A percentile compares a stretch with the other conserved stretches of the same genome.
These are phyloP conservation scores for Fusarium pilosicola DNA, from an alignment of 2,329 filamentous ascomycete genomes.

Conservation along the genomic window DNA sequence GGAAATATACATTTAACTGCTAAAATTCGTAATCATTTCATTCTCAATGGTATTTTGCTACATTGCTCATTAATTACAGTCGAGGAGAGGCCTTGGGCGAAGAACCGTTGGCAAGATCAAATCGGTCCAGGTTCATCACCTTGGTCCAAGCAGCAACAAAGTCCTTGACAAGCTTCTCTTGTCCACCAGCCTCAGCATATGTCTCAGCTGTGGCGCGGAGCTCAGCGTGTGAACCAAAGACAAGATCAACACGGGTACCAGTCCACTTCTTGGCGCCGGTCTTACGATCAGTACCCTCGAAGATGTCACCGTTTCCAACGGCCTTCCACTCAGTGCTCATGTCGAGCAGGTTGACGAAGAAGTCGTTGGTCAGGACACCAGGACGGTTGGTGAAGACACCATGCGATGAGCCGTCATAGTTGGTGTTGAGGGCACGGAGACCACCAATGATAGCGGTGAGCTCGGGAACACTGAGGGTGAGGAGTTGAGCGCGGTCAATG, in stretches of 20 bases:
- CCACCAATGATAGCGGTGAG: conserved; percentile 77
- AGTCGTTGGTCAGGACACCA: conserved; percentile 79
- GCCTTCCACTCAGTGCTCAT: conserved; percentile 70
- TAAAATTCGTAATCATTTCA: conserved; percentile 28
- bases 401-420: conserved; percentile 74
- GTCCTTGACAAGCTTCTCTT: conserved; percentile 74
- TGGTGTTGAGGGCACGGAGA: conserved; percentile 74
- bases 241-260: conserved; percentile 73
- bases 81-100: conserved; percentile 29
- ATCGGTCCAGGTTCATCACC: conserved; percentile 79
- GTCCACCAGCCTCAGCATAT: conserved; percentile 68
- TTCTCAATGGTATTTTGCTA: conserved; percentile 40
- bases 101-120: conserved; percentile 56
- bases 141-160: conserved; percentile 78
- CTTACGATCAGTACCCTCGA: conserved; percentile 74
- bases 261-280: conserved; percentile 74
- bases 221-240: conserved; percentile 79
- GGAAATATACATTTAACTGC: neutral
- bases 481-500: conserved; percentile 76
- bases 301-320: conserved; percentile 61
- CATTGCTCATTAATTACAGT: conserved; percentile 38
- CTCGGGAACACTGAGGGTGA: conserved; percentile 77
- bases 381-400: conserved; percentile 76
- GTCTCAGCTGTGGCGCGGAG: conserved; percentile 76
- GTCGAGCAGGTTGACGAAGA: conserved; percentile 83